These are phyloP conservation scores for Penicillium expansum DNA, from an alignment of 2,329 filamentous ascomycete species.

Conservation along the genomic window DNA sequence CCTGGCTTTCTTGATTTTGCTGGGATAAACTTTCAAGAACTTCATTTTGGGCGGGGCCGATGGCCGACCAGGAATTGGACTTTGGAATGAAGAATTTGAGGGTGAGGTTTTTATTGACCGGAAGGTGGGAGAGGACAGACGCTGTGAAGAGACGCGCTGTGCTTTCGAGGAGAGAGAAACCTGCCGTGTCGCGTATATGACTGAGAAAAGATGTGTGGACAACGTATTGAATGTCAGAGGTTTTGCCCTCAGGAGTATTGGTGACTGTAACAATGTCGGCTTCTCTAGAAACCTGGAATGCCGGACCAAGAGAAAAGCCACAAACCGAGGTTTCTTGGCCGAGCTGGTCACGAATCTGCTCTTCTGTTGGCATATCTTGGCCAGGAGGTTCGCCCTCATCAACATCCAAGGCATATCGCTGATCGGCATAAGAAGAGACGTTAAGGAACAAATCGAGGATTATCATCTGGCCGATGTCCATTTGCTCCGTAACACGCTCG, in stretches of 20 bases:
- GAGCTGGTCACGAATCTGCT: constrained; percentile 16
- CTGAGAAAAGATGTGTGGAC: constrained; percentile 16
- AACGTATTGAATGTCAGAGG: constrained; percentile 16
- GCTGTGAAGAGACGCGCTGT: constrained; percentile 17
- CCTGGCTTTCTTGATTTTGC: neutral
- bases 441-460: constrained; percentile 4
- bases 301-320: constrained; percentile 5
- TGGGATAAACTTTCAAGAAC: constrained; percentile 4
- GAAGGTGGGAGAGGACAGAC: constrained; percentile 6
- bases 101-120: constrained; percentile 7
- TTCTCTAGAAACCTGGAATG: constrained; percentile 9
- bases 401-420: constrained; percentile 12
- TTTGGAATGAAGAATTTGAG: constrained; percentile 17
- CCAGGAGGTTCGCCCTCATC: constrained; percentile 13
- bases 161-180: constrained; percentile 7
- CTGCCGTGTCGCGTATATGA: neutral
- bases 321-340: constrained; percentile 9
- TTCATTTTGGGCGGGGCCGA: constrained; percentile 9
- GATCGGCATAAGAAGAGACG: neutral
- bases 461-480: constrained; percentile 12
- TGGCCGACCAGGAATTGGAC: constrained; percentile 14
- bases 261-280: constrained; percentile 9
- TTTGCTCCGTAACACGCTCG: constrained; percentile 3
- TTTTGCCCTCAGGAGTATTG: constrained; percentile 9
- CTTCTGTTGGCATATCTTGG: neutral